Evolutionary conservation across 1,284 basidiomycete genomes (phyloP).

Genomic region (Pseudozyma flocculosa): DNA sequence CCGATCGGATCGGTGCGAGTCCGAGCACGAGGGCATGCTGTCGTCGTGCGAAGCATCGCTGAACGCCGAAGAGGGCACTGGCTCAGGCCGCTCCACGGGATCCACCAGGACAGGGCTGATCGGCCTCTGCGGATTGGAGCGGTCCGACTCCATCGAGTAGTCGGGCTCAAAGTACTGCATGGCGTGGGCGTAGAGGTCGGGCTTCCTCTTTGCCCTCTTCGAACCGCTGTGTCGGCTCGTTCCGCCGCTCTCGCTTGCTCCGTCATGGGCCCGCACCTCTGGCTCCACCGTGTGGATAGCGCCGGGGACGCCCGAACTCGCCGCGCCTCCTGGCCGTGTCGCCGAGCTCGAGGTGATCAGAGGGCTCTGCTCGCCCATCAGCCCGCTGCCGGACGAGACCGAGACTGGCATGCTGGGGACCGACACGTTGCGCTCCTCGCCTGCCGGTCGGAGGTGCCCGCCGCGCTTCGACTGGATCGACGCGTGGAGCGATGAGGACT

Average conservation of each 20-base stretch:
- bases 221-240: too few relatives aligned
- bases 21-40: conserved; percentile 15
- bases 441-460: not conserved
- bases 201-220: too few relatives aligned
- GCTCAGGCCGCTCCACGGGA: conserved; percentile 3
- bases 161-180: conserved; percentile 31
- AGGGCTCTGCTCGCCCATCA: not conserved
- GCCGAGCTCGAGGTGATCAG: too few relatives aligned
- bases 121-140: not conserved
- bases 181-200: conserved; percentile 31
- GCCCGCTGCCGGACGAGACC: conserved; percentile 9
- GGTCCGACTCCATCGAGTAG: conserved; percentile 19
- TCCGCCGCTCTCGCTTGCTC: too few relatives aligned
- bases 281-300: too few relatives aligned
- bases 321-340: too few relatives aligned
- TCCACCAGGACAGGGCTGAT: not conserved
- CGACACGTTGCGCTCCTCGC: not conserved
- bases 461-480: too few relatives aligned
- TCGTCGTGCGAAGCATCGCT: conserved; percentile 21
- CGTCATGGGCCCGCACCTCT: too few relatives aligned
- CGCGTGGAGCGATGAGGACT: too few relatives aligned
- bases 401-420: conserved; percentile 5
- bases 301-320: too few relatives aligned
- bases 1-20: conserved; percentile 11
- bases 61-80: conserved; percentile 5